Conservation (phyloP, 768 basidiomycete species). For the Auricularia sp. region DNA sequence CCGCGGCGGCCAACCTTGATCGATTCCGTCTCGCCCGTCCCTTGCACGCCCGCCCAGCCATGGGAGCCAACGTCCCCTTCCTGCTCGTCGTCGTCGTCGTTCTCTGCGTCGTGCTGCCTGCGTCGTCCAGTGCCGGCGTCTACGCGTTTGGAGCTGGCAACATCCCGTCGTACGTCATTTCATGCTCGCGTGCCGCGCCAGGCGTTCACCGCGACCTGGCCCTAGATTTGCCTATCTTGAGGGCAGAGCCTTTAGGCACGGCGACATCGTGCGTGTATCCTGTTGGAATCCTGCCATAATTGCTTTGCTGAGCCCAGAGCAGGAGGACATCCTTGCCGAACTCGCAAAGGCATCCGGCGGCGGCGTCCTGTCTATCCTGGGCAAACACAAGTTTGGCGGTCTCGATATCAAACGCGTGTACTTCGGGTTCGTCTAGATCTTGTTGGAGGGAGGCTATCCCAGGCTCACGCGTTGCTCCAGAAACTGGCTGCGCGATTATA, state of each 20-base stretch:
- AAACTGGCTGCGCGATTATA: constrained; percentile 87
- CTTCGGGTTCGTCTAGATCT: constrained; percentile 47
- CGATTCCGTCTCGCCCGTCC: not conserved
- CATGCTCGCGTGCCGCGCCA: constrained; percentile 8
- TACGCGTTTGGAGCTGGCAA: constrained; percentile 79
- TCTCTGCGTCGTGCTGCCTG: not conserved
- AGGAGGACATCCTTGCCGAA: constrained; percentile 65
- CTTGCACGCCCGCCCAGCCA: not conserved
- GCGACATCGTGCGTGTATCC: constrained; percentile 55
- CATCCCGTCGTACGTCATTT: constrained; percentile 53
- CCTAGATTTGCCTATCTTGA: constrained; percentile 75
- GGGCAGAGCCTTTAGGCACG: constrained; percentile 77
- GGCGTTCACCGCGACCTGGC: constrained; percentile 9
- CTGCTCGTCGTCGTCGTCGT: constrained; percentile 3
- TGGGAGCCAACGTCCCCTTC: constrained; percentile 3
- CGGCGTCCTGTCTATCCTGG: constrained; percentile 48
- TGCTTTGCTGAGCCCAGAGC: constrained; percentile 13
- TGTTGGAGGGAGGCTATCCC: not conserved
- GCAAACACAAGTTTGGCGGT: constrained; percentile 62
- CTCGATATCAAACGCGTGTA: constrained; percentile 80
- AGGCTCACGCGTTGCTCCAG: constrained; percentile 24
- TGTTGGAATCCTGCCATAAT: constrained; percentile 17
- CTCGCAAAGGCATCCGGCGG: constrained; percentile 42
- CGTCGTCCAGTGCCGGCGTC: constrained; percentile 25
- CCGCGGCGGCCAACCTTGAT: not conserved